Base-by-base conservation (phyloP, 192 early-diverging fungal genomes). In the Backusella liffmaniae region DNA sequence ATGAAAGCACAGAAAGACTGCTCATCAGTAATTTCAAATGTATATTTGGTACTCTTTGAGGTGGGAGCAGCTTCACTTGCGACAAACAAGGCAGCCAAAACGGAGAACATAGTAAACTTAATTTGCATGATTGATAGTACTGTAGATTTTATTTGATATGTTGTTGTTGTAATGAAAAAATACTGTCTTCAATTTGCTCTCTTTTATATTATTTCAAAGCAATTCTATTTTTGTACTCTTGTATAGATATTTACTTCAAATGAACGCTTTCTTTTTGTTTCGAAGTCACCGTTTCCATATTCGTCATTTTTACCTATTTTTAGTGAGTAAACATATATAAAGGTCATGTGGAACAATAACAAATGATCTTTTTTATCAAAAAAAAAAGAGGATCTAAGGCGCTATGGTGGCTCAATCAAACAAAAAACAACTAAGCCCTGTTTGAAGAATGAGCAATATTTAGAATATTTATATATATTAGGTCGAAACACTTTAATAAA, bases 1-100 rank as follows among this genome's bases (percentile, higher is more conserved):
- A 88, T 73, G 77, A 88, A 88, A 15, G 86, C 59, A 44, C 86
- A 88, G 67, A 88, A 88, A 8, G 84, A 77, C 13, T 72, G 74
- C 1, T 67, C 65, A 49, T 76, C 82, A 36, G 59, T 39, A 37
- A 84, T 51, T 30, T 70, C 73, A 29, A 62, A 29, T 1, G 26
- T 13, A 4, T 62, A 62, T 1, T 62, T 23, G 23, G 3, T 23
- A 62, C 9, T 9, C 3, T 62, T 62, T 26, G 56, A 62, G n/a
- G 56, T 13, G 8, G 56, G 56, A 2, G 56, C 56, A 62, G 56
- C 56, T 29, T 62, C 56, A 29, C 7, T 29, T 62, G 23, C 21
- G 26, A 62, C 3, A 10, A 62, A 29, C 2, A 62, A 29, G 2
- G 56, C 56, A 7, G 56, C 10, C 10, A 62, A 29, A 29, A 62